Evolutionary conservation across 805 yeast species (phyloP), one percentile per base, ranked within the genome.

Genomic region (Yarrowia alimentaria): DNA sequence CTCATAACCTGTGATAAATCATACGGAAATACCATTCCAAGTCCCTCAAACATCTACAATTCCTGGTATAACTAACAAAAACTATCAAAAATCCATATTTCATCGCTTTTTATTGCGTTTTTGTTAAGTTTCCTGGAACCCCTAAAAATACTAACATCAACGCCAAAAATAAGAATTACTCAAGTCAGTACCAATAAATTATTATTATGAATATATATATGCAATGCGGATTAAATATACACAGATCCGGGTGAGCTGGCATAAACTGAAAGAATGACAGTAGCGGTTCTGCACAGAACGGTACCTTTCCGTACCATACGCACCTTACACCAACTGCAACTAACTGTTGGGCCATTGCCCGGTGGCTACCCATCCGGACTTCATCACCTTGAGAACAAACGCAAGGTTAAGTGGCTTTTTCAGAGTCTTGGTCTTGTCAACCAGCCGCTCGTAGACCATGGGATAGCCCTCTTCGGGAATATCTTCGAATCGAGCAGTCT

Each of bases 321-420:
- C n/a, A n/a, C n/a, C n/a, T n/a, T n/a, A n/a, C n/a, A n/a, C n/a
- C n/a, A n/a, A n/a, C n/a, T n/a, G n/a, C 34, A 19, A 13, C 30
- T 43, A 43, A 13, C 37, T 21, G 12, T 61, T 55, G 52, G 64
- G 60, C 91, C 93, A 90, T 57, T 79, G 78, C 45, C 82, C 87
- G 17, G 79, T 79, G 54, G 80, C 81, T 12, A 76, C 74, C 98
- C 98, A 90, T 14, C 96, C 96, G 3, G 84, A 78, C 59, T 86
- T 80, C 32, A 90, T 75, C 18, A 90, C 77, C 56, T 76, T 75
- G 47, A 88, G 63, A 32, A 85, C 79, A 63, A 88, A 95, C 53
- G 71, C 72, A 59, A 91, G 74, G 64, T 85, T 87, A 67, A 91
- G 71, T 12, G 89, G 85, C 52, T 71, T 71, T 59, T 79, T 81